Base-by-base conservation (phyloP, 2,329 filamentous ascomycete genomes). In the Mycosphaerella sp. region DNA sequence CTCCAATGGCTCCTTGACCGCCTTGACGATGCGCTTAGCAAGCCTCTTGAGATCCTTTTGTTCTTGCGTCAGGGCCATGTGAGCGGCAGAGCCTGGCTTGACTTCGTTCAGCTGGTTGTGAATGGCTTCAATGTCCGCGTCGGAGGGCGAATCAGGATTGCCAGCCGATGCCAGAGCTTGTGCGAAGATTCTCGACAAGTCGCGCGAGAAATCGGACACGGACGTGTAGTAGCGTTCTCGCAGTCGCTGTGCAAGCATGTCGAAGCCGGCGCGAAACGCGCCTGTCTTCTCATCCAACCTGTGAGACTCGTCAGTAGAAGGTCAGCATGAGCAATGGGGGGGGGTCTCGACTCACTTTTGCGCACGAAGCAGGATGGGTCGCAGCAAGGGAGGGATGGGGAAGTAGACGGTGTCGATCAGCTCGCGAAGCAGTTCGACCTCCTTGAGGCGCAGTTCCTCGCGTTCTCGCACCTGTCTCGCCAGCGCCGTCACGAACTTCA, bases 361-460 rank as follows among this genome's bases (percentile, higher is more conserved):
- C 8, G 89, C 89, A 72, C 86, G 89, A 40, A 90, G 85, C 47
- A 96, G 76, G 29, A 93, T 85, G 3, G 88, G 86, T 66, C 79
- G 80, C 21, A 98, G 78, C 48, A 95, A 74, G 63, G 84, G 84
- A 53, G 85, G 80, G 11, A 96, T 82, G 0, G 93, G 93, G 62
- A 97, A 96, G 72, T 97, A 98, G 63, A 95, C 86, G 36, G 82
- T 86, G 68, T 97, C 87, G 31, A 97, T 81, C 65, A 95, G 85
- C 56, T 85, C 83, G 62, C 83, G 83, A 64, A 97, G 81, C 47
- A 90, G 76, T 66, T 88, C 82, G 11, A 84, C 84, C 53, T 88
- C 85, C 56, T 89, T 82, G 21, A 95, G 76, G 70, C 95, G 95
- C 61, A 83, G 74, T 45, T 77, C 76, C 70, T 97, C 93, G 48